A percentile compares a stretch with the other conserved stretches of the same genome.
These are phyloP conservation scores for Ganoderma boninense DNA, from an alignment of 1,284 basidiomycete genomes.

Conservation along the genomic window DNA sequence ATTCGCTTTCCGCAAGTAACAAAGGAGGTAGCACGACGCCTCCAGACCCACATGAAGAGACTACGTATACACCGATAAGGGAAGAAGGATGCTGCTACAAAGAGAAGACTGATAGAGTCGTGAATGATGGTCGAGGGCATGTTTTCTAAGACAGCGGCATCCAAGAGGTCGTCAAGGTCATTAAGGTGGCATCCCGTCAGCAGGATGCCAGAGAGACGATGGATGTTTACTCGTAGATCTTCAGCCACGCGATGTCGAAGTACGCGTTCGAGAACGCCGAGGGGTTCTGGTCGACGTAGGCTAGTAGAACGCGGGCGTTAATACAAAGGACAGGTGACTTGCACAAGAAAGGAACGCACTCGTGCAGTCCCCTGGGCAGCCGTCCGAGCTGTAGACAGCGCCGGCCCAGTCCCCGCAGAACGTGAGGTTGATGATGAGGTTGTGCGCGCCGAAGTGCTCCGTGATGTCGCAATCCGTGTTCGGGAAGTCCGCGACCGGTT, in stretches of 20 bases:
- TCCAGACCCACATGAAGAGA: background rate
- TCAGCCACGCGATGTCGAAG: slow-evolving; percentile 67
- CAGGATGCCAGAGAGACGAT: background rate
- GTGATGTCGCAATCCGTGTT: slow-evolving; percentile 54
- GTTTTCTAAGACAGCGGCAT: background rate
- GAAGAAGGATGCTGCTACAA: background rate
- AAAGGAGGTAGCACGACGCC: background rate
- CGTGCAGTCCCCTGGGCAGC: slow-evolving; percentile 57
- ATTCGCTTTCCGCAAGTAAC: background rate
- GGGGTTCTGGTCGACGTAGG: slow-evolving; percentile 71
- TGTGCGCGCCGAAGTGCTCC: slow-evolving; percentile 58
- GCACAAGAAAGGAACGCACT: slow-evolving; percentile 42
- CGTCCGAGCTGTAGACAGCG: slow-evolving; percentile 48
- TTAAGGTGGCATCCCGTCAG: background rate
- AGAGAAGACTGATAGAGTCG: background rate
- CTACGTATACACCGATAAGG: background rate
- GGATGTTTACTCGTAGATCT: slow-evolving; percentile 43
- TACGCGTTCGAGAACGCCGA: slow-evolving; percentile 70
- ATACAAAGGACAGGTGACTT: background rate
- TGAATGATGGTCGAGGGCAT: background rate
- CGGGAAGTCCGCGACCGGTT: slow-evolving; percentile 62
- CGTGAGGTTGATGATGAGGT: slow-evolving; percentile 63
- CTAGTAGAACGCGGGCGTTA: slow-evolving; percentile 37
- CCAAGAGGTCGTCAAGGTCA: background rate
- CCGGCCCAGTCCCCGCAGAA: slow-evolving; percentile 69